Evolutionary conservation across 108 stramenopile genomes (phyloP).

Genomic region (Skeletonema menzelii): DNA sequence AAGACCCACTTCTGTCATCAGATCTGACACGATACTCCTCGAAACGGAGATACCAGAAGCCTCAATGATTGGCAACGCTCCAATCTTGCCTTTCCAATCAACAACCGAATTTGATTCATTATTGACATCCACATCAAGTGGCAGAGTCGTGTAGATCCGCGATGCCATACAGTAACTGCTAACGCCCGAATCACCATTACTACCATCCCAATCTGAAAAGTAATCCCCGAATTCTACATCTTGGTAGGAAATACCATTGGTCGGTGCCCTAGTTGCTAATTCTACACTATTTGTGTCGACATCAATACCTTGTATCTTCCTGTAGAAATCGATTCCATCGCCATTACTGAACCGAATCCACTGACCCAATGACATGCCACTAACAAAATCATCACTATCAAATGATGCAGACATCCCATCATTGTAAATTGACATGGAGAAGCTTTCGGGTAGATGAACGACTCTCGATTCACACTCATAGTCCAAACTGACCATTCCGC

Average conservation of each 20-base stretch:
- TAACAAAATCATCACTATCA: constrained; percentile 26
- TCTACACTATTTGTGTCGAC: constrained; percentile 5
- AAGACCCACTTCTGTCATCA: constrained; percentile 47
- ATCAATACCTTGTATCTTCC: constrained; percentile 39
- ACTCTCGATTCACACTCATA: constrained; percentile 72
- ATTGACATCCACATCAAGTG: constrained; percentile 36
- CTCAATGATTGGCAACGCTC: constrained; percentile 40
- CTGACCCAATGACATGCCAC: constrained; percentile 18
- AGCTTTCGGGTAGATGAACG: constrained; percentile 7
- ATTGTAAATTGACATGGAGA: constrained; percentile 32
- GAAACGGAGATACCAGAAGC: constrained; percentile 46
- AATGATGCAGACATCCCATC: constrained; percentile 45
- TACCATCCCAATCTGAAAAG: constrained; percentile 65
- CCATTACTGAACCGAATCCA: constrained; percentile 48
- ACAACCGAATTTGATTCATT: constrained; percentile 19
- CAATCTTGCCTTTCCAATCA: constrained; percentile 54
- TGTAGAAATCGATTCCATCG: constrained; percentile 45
- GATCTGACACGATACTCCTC: constrained; percentile 27
- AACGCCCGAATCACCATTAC: constrained; percentile 53
- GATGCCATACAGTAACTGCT: constrained; percentile 49
- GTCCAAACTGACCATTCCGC: constrained; percentile 60
- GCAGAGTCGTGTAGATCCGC: constrained; percentile 41
- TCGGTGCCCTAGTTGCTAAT: constrained; percentile 29
- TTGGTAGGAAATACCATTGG: constrained; percentile 33
- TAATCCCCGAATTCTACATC: constrained; percentile 75